Evolutionary conservation across 2,329 filamentous ascomycete genomes (phyloP).

Genomic region (Aspergillus terreus): DNA sequence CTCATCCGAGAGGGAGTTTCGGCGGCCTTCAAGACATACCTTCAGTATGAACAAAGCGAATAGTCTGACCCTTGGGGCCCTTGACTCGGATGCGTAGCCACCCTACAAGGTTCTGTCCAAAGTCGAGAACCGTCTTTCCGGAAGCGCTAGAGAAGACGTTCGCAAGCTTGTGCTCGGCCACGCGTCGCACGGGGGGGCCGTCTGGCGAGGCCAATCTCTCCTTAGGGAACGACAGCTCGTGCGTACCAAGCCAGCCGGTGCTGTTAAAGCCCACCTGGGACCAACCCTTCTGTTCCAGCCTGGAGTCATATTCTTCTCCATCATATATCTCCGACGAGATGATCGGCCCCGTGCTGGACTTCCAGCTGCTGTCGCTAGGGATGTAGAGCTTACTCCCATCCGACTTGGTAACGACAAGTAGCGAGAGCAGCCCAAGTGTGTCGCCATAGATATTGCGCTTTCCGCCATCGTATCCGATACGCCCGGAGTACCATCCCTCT

Average conservation of each 20-base stretch:
- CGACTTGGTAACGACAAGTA: constrained; percentile 5
- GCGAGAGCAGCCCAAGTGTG: constrained; percentile 7
- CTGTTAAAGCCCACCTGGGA: constrained; percentile 21
- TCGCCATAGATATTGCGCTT: constrained; percentile 18
- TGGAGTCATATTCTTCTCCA: constrained; percentile 49
- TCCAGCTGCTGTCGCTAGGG: constrained; percentile 10
- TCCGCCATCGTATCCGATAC: constrained; percentile 22
- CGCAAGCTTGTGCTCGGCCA: constrained; percentile 26
- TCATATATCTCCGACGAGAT: constrained; percentile 45
- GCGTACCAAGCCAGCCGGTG: constrained; percentile 11
- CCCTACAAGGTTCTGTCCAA: constrained; percentile 58
- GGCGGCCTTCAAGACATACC: constrained; percentile 28
- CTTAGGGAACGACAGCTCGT: constrained; percentile 7
- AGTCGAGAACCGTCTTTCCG: constrained; percentile 52
- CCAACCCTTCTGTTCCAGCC: constrained; percentile 31
- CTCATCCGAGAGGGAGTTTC: neutral
- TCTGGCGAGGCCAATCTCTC: constrained; percentile 36
- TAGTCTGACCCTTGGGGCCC: constrained; percentile 12
- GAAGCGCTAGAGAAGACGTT: constrained; percentile 32
- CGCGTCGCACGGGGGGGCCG: constrained; percentile 43
- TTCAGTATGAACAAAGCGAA: constrained; percentile 25
- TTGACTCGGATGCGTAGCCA: constrained; percentile 37
- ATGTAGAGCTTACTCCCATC: constrained; percentile 8
- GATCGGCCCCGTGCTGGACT: constrained; percentile 9
- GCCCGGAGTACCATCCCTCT: constrained; percentile 47